A percentile compares a stretch with the other conserved stretches of the same genome.
Evolutionary conservation across 768 basidiomycete genomes (phyloP).

Genomic region (Boletus vinaceobasis): DNA sequence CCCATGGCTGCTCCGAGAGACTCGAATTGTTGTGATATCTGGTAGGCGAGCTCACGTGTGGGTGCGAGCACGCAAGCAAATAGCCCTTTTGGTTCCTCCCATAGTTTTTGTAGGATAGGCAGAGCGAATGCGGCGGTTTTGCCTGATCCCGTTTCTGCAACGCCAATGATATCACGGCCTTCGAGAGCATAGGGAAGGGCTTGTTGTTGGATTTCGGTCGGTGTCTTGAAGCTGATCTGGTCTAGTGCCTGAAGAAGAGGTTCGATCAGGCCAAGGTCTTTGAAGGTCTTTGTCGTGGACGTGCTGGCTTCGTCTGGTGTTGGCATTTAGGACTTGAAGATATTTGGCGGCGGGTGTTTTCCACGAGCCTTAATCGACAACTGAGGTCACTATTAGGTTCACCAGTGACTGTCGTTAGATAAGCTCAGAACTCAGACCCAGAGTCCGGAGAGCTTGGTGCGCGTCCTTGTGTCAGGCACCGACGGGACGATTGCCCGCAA

Average conservation of each 20-base stretch:
- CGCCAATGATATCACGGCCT: conserved; percentile 94
- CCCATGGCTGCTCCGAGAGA: conserved; percentile 90
- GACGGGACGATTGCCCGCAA: conserved; percentile 8
- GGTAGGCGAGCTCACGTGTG: conserved; percentile 96
- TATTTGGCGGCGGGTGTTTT: neutral
- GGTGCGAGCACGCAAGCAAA: conserved; percentile 94
- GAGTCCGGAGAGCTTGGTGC: neutral
- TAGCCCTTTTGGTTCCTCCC: conserved; percentile 91
- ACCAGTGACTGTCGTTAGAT: neutral
- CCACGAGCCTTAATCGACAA: conserved; percentile 9
- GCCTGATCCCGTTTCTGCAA: conserved; percentile 96
- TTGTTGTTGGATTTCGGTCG: conserved; percentile 88
- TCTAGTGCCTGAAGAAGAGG: conserved; percentile 85
- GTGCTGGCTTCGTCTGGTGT: conserved; percentile 59
- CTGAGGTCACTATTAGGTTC: neutral
- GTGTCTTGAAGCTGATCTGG: conserved; percentile 75
- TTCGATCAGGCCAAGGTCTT: conserved; percentile 81
- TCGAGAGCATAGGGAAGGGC: conserved; percentile 83
- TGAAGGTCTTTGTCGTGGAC: conserved; percentile 57
- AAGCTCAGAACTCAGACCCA: neutral
- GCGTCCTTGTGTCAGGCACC: neutral
- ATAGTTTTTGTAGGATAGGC: conserved; percentile 93
- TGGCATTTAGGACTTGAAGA: conserved; percentile 43
- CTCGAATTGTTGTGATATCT: conserved; percentile 97
- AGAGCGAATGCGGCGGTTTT: conserved; percentile 98